Evolutionary conservation across 164 flowering plant genomes (phyloP), one percentile per base, ranked within the genome.

Genomic region (Amborella trichopoda): DNA sequence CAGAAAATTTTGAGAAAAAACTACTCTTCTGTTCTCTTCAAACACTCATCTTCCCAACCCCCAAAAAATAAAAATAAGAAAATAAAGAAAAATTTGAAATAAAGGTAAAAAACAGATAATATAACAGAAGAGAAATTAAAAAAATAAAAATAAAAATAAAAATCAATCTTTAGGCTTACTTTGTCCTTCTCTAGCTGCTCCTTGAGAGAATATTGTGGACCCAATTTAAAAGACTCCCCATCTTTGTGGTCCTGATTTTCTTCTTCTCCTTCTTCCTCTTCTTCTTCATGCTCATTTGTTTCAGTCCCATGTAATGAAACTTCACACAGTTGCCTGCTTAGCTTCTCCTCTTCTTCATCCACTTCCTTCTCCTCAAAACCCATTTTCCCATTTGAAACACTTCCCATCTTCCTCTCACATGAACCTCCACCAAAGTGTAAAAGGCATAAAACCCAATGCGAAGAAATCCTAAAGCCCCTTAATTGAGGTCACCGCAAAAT

Each of bases 181-280:
- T 84, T 88, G 47, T 83, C 96, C 60, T 71, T 79, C 61, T 83
- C 94, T 26, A 78, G 53, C 23, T 79, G 85, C 41, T 81, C 82
- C 48, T 81, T 83, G 56, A 88, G 73, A 5, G 85, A 60, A 61
- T 22, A 52, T 40, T 67, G 84, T 60, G 94, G 96, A 46, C 96
- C 96, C 72, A 88, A 54, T 36, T 73, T 71, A 26, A 79, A 50
- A 38, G 20, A 17, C 6, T 49, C 16, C 5, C 17, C 18, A 23
- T 14, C 42, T 65, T 69, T 45, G 41, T 53, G 43, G 23, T 60
- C 75, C 2, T 74, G 69, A 14, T 68, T 87, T 8, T 80, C 84
- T 1, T 53, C 60, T 30, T 79, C 85, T 19, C 73, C 72, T 21
- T 75, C 93, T 6, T 54, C 51, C 5, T 28, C 54, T 13, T 48